Base-by-base conservation (phyloP, 805 yeast species). In the Kodamaea kaohsiungensis region DNA sequence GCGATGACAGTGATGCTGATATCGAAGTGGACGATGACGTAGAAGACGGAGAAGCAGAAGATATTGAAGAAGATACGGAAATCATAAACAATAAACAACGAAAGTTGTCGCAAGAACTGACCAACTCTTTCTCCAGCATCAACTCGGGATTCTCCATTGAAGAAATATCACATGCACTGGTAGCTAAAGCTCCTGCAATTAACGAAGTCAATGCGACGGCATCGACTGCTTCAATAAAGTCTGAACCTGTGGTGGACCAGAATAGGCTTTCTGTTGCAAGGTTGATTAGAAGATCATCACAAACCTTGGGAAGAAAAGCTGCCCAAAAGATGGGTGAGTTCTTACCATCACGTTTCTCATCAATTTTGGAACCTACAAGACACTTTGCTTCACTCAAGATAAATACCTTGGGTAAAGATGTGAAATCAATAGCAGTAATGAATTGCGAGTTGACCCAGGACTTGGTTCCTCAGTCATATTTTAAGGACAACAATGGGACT, bases 301-400 rank as follows among this genome's bases (percentile, higher is more conserved):
- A 89, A 61, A 83, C 82, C 3, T 73, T 88, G 53, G 92, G 93
- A 0, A 73, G 92, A 48, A 84, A 83, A 58, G 95, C 95, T 1
- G 97, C 96, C 0, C 96, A 87, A 62, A 87, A 85, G 51, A 86
- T 91, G 81, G 97, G 96, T 0, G 89, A 89, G n/a, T 87, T 87
- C 57, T 76, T 92, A 18, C 97, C 97, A 1, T 77, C 85, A 10
- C 84, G 88, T 52, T 85, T 92, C 40, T 83, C 90, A 9, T 89
- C 96, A 1, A 86, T 92, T 54, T 73, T 92, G 61, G 97, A 92
- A 64, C 96, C 97, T 12, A 83, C 89, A 18, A 80, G 99, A 58
- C 97, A 92, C 65, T 95, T 90, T 77, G 98, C 98, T 0, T 89
- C 85, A 51, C 77, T 93, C 59, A 91, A 89, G 66, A 79, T 93